Evolutionary conservation across 345 rosid genomes (phyloP).

Genomic region (Odontarrhena argentea): DNA sequence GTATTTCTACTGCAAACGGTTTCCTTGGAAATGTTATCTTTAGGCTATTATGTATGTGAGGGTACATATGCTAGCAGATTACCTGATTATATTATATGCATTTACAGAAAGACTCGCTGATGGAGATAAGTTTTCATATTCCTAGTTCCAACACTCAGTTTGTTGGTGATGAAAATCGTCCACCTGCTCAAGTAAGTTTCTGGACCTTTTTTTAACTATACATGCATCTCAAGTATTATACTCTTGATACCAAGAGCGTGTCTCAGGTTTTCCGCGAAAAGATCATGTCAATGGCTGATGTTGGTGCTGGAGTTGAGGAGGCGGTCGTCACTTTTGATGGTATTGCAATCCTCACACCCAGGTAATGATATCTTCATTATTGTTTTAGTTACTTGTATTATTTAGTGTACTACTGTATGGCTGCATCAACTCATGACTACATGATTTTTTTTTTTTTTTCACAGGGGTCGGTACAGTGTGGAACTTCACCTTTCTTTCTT

Average conservation of each 20-base stretch:
- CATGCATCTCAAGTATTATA: not conserved
- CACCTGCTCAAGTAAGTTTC: slow-evolving; percentile 76
- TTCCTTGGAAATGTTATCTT: not conserved
- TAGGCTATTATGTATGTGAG: slow-evolving; percentile 6
- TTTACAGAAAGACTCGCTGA: slow-evolving; percentile 88
- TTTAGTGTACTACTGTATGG: not conserved
- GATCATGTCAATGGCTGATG: slow-evolving; percentile 82
- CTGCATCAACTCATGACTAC: slow-evolving; percentile 22
- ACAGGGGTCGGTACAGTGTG: slow-evolving; percentile 97
- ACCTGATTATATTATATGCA: slow-evolving; percentile 9
- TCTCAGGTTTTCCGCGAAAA: slow-evolving; percentile 75
- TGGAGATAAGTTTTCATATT: slow-evolving; percentile 93
- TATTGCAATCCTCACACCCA: slow-evolving; percentile 91
- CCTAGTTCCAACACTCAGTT: slow-evolving; percentile 88
- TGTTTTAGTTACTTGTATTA: slow-evolving; percentile 3
- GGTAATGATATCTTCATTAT: slow-evolving; percentile 47
- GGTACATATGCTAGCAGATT: not conserved
- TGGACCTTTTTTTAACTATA: not conserved
- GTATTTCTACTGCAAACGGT: not conserved
- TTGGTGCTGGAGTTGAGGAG: slow-evolving; percentile 84
- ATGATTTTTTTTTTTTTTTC: slow-evolving; percentile 18
- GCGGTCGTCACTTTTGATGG: slow-evolving; percentile 93
- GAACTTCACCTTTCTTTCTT: slow-evolving; percentile 93
- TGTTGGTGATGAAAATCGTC: slow-evolving; percentile 88
- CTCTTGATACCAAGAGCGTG: slow-evolving; percentile 10